Conservation (phyloP, 257 asterid species). For the Jaltomata sinuosa region DNA sequence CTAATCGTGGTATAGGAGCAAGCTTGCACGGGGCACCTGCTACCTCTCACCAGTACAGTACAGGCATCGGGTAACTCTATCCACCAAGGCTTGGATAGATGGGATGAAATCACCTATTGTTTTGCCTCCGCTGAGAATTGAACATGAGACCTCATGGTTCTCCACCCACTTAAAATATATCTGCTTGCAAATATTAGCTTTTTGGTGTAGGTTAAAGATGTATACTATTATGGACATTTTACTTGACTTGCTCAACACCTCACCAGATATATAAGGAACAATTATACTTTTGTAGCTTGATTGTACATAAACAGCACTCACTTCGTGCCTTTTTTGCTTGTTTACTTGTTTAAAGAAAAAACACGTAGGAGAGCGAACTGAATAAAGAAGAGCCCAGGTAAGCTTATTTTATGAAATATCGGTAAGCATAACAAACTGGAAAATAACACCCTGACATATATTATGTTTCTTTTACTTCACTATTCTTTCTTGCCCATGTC, state of each 20-base stretch:
- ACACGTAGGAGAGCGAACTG: not conserved
- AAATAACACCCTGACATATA: not conserved
- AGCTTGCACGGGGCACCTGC: too few relatives aligned
- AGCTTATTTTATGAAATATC: not conserved
- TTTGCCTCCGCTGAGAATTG: too few relatives aligned
- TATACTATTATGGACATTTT: not conserved
- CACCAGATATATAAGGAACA: not conserved
- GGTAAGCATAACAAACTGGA: not conserved
- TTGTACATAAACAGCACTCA: not conserved
- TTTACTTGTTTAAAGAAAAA: not conserved
- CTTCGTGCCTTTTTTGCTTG: not conserved
- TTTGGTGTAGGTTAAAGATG: not conserved
- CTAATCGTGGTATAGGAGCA: too few relatives aligned
- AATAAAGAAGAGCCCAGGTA: not conserved
- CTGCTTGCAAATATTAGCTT: not conserved
- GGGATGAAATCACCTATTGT: too few relatives aligned
- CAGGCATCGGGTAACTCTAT: too few relatives aligned
- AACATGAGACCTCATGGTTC: too few relatives aligned
- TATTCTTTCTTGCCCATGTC: not conserved
- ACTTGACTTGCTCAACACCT: not conserved
- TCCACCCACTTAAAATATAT: not conserved
- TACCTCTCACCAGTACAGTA: too few relatives aligned
- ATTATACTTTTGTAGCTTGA: not conserved
- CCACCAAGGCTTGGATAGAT: too few relatives aligned
- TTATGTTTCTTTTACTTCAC: not conserved